These are phyloP conservation scores for Beta corolliflora DNA, from an alignment of 179 eudicot genomes.

Conservation along the genomic window DNA sequence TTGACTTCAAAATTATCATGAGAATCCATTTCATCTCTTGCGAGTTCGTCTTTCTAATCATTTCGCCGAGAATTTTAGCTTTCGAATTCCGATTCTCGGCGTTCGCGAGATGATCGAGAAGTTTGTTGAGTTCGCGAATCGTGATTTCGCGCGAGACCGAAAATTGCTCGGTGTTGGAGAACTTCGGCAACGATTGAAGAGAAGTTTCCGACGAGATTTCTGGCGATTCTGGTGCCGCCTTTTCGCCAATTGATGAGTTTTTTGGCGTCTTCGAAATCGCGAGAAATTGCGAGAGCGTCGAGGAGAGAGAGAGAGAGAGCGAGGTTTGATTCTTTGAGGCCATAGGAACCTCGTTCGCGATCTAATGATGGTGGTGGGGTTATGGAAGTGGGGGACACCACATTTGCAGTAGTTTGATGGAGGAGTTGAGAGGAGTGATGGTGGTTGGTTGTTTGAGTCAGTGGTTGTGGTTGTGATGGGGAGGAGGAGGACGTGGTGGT, in stretches of 20 bases:
- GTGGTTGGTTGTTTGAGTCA: no score
- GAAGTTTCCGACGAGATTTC: slow-evolving; percentile 80
- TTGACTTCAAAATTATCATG: slow-evolving; percentile 90
- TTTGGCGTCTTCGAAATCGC: slow-evolving; percentile 78
- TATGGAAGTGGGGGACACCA: no score
- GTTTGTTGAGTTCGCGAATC: slow-evolving; percentile 55
- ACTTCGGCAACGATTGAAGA: slow-evolving; percentile 71
- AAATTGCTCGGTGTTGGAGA: slow-evolving; percentile 72
- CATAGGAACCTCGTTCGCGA: slow-evolving; percentile 84
- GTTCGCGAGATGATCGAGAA: slow-evolving; percentile 76
- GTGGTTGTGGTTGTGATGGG: no score
- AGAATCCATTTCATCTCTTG: slow-evolving; percentile 97
- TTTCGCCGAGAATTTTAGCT: slow-evolving; percentile 57
- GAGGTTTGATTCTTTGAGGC: slow-evolving; percentile 63
- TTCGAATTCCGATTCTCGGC: no score
- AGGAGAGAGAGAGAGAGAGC: slow-evolving; percentile 48
- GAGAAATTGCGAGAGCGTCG: slow-evolving; percentile 78
- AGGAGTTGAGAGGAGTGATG: no score
- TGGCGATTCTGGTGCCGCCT: slow-evolving; percentile 73
- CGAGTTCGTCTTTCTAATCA: slow-evolving; percentile 80
- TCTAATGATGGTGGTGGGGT: slow-evolving; percentile 51
- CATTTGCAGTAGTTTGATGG: no score
- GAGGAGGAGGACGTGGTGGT: no score
- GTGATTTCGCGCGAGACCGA: slow-evolving; percentile 67
- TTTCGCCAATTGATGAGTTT: slow-evolving; percentile 85